phyloP scores from a whole-genome alignment of 768 basidiomycete species.

The Phylloporus sp. region DNA sequence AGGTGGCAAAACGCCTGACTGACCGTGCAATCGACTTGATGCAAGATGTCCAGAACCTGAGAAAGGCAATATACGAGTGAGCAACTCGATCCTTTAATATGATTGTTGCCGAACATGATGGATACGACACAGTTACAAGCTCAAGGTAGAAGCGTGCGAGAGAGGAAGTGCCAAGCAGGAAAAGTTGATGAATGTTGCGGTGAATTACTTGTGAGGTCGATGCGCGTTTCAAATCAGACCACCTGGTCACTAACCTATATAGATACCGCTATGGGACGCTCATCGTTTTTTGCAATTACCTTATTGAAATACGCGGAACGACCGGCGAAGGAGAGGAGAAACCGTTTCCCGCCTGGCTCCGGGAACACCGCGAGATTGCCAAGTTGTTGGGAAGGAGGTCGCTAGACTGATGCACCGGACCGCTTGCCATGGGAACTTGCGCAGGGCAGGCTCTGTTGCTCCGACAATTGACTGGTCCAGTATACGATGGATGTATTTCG shows the following conservation, averaged over 20 bases:
- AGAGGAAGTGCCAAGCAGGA: slow-evolving; percentile 72
- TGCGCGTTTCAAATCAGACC: slow-evolving; percentile 5
- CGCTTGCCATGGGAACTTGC: slow-evolving; percentile 4
- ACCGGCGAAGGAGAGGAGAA: slow-evolving; percentile 33
- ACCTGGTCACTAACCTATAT: slow-evolving; percentile 6
- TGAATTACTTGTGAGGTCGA: slow-evolving; percentile 75
- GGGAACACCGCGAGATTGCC: slow-evolving; percentile 79
- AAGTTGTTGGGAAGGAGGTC: slow-evolving; percentile 63
- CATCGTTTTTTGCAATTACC: slow-evolving; percentile 92
- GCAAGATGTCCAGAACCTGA: slow-evolving; percentile 95
- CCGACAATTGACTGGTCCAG: background rate
- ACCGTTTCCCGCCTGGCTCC: slow-evolving; percentile 80
- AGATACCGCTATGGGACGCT: slow-evolving; percentile 87
- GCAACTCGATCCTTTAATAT: slow-evolving; percentile 23
- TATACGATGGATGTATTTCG: no score
- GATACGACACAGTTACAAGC: slow-evolving; percentile 63
- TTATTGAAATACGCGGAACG: slow-evolving; percentile 62
- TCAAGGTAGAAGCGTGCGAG: slow-evolving; percentile 80
- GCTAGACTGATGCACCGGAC: slow-evolving; percentile 43
- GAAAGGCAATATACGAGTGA: slow-evolving; percentile 93
- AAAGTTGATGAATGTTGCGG: slow-evolving; percentile 67
- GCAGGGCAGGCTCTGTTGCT: background rate
- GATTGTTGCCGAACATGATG: slow-evolving; percentile 2
- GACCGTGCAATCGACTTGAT: slow-evolving; percentile 87
- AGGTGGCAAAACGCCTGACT: slow-evolving; percentile 84